Base-by-base conservation (phyloP, 495 filamentous ascomycete species). In the Polyplosphaeria fusca region DNA sequence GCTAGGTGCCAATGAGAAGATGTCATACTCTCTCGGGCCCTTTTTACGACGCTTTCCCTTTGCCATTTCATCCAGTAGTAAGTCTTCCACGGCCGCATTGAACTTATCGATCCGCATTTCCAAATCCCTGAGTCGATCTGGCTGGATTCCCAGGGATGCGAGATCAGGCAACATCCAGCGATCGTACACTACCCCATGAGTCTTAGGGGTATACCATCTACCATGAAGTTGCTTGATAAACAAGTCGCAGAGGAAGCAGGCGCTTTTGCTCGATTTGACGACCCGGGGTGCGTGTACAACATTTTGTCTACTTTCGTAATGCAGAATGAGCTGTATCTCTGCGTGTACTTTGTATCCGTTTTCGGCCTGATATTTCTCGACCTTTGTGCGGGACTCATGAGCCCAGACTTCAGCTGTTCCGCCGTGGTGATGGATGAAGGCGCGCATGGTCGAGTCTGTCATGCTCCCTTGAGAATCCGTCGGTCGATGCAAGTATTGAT, bases 181-280 rank as follows among this genome's bases (percentile, higher is more conserved):
- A 35, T 48, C 38, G 46, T 61, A 65, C 12, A 61, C 11, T 19
- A 32, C 45, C 7, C 61, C 41, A 28, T 65, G 61, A 22, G 61
- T 51, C 41, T 45, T 61, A 1, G 61, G 46, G 3, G 43, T 48
- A 26, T 39, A 40, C n/a, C 55, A 65, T 2, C 14, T 12, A 24
- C 52, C 57, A 49, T 65, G 58, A n/a, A n/a, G n/a, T 12, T 22
- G 14, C 24, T 50, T 28, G 26, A 65, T 23, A 32, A 61, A 61
- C 2, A 60, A 38, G 35, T 65, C 57, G 25, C 61, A 65, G 1
- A 65, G 37, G 38, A 47, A 65, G 35, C 61, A 65, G 4, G 57
- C 57, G 27, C 40, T 40, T 32, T 65, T 65, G n/a, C 30, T 56
- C 16, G 50, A 50, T 5, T 47, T 38, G 7, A 65, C 52, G 20